Evolutionary conservation across 139 green algal genomes (phyloP).

Genomic region (Chlamydomonas asymmetrica): DNA sequence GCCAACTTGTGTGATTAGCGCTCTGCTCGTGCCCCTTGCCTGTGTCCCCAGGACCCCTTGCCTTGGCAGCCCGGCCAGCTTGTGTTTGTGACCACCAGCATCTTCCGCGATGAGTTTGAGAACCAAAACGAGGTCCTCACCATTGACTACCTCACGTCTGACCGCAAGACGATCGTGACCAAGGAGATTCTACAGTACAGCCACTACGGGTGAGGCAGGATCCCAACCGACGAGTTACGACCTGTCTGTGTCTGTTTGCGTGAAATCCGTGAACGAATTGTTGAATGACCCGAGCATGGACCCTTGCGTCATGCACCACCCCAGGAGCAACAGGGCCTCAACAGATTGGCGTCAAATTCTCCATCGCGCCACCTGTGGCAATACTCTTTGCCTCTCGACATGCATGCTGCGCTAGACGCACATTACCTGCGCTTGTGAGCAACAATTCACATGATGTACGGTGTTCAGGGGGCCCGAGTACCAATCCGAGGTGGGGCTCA

Average conservation of each 20-base stretch:
- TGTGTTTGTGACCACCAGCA: conserved; percentile 48
- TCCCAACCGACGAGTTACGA: too few relatives aligned
- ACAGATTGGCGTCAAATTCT: too few relatives aligned
- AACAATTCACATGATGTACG: too few relatives aligned
- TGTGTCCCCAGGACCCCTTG: conserved; percentile 37
- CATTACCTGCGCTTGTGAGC: too few relatives aligned
- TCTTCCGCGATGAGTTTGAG: conserved; percentile 54
- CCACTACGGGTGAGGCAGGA: conserved; percentile 56
- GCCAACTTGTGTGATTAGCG: neutral
- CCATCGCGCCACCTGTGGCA: too few relatives aligned
- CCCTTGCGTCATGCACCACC: too few relatives aligned
- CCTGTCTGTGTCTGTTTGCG: too few relatives aligned
- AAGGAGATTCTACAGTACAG: conserved; percentile 21
- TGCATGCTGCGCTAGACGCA: too few relatives aligned
- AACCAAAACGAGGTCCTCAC: conserved; percentile 62
- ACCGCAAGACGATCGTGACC: conserved; percentile 34
- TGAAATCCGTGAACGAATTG: too few relatives aligned
- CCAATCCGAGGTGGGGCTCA: conserved; percentile 57
- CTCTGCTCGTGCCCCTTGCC: neutral
- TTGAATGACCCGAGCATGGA: too few relatives aligned
- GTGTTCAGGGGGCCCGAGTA: conserved; percentile 60
- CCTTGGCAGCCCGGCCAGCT: conserved; percentile 54
- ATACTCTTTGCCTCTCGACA: too few relatives aligned
- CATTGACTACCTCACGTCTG: conserved; percentile 27
- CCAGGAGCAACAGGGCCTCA: too few relatives aligned